phyloP scores from a whole-genome alignment of 108 stramenopile species.

The Skeletonema menzelii region DNA sequence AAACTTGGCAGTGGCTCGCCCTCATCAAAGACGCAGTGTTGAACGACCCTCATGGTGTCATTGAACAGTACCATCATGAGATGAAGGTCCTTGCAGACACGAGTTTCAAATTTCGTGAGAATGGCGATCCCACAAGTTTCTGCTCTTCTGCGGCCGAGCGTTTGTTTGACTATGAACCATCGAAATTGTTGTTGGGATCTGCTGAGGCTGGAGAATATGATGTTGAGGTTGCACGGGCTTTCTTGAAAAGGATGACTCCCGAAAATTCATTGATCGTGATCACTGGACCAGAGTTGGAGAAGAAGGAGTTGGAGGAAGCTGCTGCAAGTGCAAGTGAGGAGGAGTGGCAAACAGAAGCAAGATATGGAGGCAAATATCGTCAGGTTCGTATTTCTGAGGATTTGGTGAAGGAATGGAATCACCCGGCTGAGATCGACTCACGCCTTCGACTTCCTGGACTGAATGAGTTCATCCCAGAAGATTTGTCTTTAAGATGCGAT shows the following conservation, averaged over 20 bases:
- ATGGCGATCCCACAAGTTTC: conserved; percentile 82
- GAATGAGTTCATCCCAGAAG: conserved; percentile 80
- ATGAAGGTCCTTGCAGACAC: conserved; percentile 62
- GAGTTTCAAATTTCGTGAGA: conserved; percentile 80
- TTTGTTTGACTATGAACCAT: conserved; percentile 67
- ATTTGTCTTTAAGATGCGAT: conserved; percentile 80
- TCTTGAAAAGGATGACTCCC: conserved; percentile 75
- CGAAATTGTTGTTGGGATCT: conserved; percentile 57
- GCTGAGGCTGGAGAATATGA: conserved; percentile 58
- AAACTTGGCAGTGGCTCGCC: conserved; percentile 81
- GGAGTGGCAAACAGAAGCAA: conserved; percentile 70
- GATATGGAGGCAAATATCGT: conserved; percentile 91
- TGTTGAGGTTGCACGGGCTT: conserved; percentile 57
- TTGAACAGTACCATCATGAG: conserved; percentile 78
- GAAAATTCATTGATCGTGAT: conserved; percentile 72
- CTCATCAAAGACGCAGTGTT: conserved; percentile 61
- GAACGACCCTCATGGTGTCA: conserved; percentile 47
- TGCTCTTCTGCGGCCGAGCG: conserved; percentile 73
- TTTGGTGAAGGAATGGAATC: conserved; percentile 63
- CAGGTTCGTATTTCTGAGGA: conserved; percentile 47
- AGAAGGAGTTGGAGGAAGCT: conserved; percentile 36
- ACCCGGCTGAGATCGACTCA: conserved; percentile 50
- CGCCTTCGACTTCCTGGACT: conserved; percentile 71
- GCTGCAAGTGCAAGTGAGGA: conserved; percentile 19
- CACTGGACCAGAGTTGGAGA: conserved; percentile 55